Conservation (phyloP, 768 basidiomycete species). For the Boletales sp. region DNA sequence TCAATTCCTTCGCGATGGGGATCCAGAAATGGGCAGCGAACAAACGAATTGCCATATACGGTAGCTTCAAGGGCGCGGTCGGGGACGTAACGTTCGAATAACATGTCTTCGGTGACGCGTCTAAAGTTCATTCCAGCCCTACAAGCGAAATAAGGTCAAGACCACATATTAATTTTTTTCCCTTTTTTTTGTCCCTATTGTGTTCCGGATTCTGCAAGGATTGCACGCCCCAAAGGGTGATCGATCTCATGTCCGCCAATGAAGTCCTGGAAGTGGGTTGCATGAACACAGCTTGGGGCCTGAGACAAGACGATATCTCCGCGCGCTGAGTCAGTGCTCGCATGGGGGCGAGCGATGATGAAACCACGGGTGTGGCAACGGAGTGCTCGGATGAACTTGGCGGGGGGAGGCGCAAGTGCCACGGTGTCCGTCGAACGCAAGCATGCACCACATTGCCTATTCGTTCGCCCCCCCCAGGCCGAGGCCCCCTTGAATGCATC, state of each 20-base stretch:
- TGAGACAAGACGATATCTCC: constrained; percentile 11
- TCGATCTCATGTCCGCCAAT: constrained; percentile 21
- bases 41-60: constrained; percentile 35
- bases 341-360: constrained; percentile 5
- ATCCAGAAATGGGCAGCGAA: constrained; percentile 33
- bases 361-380: constrained; percentile 23
- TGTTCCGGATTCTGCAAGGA: not conserved
- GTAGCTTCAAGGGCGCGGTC: constrained; percentile 34
- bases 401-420: constrained; percentile 7
- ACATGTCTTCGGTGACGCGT: constrained; percentile 29
- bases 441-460: constrained; percentile 2
- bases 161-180: constrained; percentile 16
- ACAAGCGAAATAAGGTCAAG: constrained; percentile 26
- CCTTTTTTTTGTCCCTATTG: constrained; percentile 10
- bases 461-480: constrained; percentile 1
- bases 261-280: constrained; percentile 9
- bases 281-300: constrained; percentile 9
- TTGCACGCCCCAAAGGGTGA: not conserved
- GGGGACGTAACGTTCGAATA: constrained; percentile 28
- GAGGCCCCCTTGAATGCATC: constrained; percentile 14
- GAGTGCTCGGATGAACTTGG: constrained; percentile 10
- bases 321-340: constrained; percentile 11
- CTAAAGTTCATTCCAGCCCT: constrained; percentile 19
- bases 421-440: constrained; percentile 8
- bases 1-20: constrained; percentile 22